Conservation (phyloP, 352 stramenopile genomes). For the Globisporangium yorkense region DNA sequence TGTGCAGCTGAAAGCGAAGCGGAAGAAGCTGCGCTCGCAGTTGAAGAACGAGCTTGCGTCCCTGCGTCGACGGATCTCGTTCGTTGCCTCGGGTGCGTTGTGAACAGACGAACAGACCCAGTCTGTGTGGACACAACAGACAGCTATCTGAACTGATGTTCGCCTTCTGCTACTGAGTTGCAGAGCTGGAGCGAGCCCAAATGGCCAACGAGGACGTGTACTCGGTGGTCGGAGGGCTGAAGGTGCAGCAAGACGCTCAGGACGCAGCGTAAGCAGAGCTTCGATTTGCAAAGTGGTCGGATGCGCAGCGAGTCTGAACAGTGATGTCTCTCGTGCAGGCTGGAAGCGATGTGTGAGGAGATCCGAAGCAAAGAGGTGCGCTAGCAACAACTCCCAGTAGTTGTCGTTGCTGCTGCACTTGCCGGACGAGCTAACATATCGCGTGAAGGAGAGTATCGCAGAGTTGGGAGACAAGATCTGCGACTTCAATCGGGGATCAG, state of each 20-base stretch:
- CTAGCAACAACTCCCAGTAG: too few species aligned
- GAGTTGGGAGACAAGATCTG: constrained; percentile 23
- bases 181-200: constrained; percentile 38
- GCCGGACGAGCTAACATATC: constrained; percentile 6
- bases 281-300: not conserved
- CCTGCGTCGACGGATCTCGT: constrained; percentile 28
- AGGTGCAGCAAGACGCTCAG: constrained; percentile 21
- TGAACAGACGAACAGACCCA: not conserved
- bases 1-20: constrained; percentile 36
- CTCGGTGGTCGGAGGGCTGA: constrained; percentile 24
- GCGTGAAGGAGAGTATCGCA: constrained; percentile 21
- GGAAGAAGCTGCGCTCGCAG: constrained; percentile 36
- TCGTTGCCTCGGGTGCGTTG: constrained; percentile 26
- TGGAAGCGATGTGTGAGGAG: constrained; percentile 21
- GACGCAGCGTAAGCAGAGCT: constrained; percentile 20
- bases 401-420: not conserved
- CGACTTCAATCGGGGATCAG: constrained; percentile 7
- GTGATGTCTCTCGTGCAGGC: constrained; percentile 8
- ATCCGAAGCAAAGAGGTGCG: constrained; percentile 23
- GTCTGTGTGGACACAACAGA: too few species aligned
- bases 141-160: not conserved
- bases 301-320: not conserved
- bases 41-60: constrained; percentile 41
- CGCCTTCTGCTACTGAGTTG: not conserved
- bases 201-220: constrained; percentile 45